Base-by-base conservation (phyloP, 2,329 filamentous ascomycete genomes). In the Thielaviopsis populi region DNA sequence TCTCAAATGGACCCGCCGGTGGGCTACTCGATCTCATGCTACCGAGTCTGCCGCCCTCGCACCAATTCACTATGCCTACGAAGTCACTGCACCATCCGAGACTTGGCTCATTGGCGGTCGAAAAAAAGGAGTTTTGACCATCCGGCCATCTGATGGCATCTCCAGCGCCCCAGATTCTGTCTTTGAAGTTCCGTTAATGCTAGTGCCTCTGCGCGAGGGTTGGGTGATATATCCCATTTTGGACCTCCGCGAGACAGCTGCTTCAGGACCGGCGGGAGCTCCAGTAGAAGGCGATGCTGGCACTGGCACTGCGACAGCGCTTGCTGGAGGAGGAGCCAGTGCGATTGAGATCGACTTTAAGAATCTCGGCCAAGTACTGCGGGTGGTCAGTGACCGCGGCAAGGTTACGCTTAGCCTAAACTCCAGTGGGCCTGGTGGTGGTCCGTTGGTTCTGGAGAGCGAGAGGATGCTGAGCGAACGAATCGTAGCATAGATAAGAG, bases 21-120 rank as follows among this genome's bases (percentile, higher is more conserved):
- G 84, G 84, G 80, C 85, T 68, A 82, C 79, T 0, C 72, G 74
- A 0, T 72, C 74, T 15, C 65, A 72, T 1, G 67, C 71, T 10
- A 68, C 71, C 13, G 17, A 13, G 33, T n/a, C 30, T 3, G 62
- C 69, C 17, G 71, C 71, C 43, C 62, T 67, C 15, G 65, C 42
- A 43, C 50, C 50, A 56, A 33, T 66, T 17, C 76, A 84, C 67
- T 95, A 95, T 70, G 84, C 86, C 68, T 95, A 94, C 73, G 91
- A 96, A 68, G 79, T 97, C 24, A 83, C 84, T 15, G 86, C 86
- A 0, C 83, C 85, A 17, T 76, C 81, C 1, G 90, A 92, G 46
- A 80, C 83, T 0, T 97, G 92, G 92, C 81, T 96, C 1, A 77
- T 97, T 2, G 91, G 90, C 24, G 92, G 91, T 0, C 83, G 87